Percentiles rank a stretch among this genome's conserved stretches.
phyloP scores from a whole-genome alignment of 139 green algal species.

The Chlamydomonas sphaeroides region DNA sequence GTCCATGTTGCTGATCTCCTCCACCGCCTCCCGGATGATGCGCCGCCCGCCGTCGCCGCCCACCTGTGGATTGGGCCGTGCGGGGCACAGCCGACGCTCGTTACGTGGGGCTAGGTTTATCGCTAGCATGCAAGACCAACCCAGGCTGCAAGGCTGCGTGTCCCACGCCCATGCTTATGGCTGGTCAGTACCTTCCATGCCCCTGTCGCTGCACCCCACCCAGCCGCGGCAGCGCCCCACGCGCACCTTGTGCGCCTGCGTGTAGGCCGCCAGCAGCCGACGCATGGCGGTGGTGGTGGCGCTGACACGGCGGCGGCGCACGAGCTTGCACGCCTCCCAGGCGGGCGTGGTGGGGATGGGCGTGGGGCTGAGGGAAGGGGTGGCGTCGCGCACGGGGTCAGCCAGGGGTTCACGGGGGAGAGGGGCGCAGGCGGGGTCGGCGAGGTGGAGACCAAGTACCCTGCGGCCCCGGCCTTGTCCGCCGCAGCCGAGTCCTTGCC shows the following conservation, averaged over 20 bases:
- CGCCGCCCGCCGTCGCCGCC: slow-evolving; percentile 44
- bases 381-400: slow-evolving; percentile 69
- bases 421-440: too few species aligned
- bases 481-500: too few species aligned
- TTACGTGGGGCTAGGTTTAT: too few species aligned
- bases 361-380: slow-evolving; percentile 49
- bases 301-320: slow-evolving; percentile 2
- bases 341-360: slow-evolving; percentile 45
- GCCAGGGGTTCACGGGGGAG: too few species aligned
- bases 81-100: too few species aligned
- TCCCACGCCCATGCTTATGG: background rate
- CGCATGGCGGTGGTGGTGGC: slow-evolving; percentile 45
- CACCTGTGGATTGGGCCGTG: too few species aligned
- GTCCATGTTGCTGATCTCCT: slow-evolving; percentile 46
- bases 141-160: too few species aligned
- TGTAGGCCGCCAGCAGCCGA: slow-evolving; percentile 56
- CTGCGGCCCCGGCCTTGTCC: too few species aligned
- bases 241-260: slow-evolving; percentile 50
- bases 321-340: slow-evolving; percentile 61
- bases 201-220: too few species aligned
- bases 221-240: background rate
- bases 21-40: slow-evolving; percentile 49
- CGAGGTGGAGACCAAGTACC: too few species aligned
- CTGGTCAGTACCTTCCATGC: too few species aligned
- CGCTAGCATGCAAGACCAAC: too few species aligned